These are phyloP conservation scores for Theileria annulata DNA, from an alignment of 169 alveolate genomes.

Conservation along the genomic window DNA sequence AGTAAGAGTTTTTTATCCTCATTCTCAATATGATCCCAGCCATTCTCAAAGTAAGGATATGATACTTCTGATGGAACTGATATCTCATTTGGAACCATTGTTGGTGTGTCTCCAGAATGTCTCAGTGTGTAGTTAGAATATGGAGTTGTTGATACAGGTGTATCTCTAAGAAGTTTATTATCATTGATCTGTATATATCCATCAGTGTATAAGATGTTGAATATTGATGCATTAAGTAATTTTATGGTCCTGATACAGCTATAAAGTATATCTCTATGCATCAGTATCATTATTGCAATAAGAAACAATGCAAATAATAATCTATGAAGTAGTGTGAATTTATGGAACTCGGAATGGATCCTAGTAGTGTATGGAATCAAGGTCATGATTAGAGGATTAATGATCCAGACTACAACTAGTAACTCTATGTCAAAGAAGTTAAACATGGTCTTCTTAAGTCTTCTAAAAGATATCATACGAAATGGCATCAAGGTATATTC, in stretches of 20 bases:
- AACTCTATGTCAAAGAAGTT: neutral
- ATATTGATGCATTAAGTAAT: neutral
- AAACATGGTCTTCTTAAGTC: neutral
- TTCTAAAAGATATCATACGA: neutral
- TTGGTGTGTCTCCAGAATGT: neutral
- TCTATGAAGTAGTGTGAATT: neutral
- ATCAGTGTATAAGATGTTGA: slow-evolving; percentile 1
- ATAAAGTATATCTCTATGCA: neutral
- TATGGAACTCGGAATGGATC: slow-evolving; percentile 2
- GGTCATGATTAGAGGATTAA: neutral
- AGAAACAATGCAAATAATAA: neutral
- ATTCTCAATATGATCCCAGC: neutral
- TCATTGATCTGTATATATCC: neutral
- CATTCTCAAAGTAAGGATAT: neutral
- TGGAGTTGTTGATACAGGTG: neutral
- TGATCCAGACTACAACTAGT: neutral
- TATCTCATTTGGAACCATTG: neutral
- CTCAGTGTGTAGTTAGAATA: neutral
- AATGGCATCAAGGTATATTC: neutral
- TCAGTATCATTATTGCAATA: neutral
- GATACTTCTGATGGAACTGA: neutral
- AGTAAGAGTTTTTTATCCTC: neutral
- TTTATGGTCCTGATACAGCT: neutral
- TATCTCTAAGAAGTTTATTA: neutral
- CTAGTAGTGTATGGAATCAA: slow-evolving; percentile 1